A percentile compares a stretch with the other conserved stretches of the same genome.
Conservation (phyloP, 108 stramenopile genomes). For the Pseudonitzschia delicatissima region DNA sequence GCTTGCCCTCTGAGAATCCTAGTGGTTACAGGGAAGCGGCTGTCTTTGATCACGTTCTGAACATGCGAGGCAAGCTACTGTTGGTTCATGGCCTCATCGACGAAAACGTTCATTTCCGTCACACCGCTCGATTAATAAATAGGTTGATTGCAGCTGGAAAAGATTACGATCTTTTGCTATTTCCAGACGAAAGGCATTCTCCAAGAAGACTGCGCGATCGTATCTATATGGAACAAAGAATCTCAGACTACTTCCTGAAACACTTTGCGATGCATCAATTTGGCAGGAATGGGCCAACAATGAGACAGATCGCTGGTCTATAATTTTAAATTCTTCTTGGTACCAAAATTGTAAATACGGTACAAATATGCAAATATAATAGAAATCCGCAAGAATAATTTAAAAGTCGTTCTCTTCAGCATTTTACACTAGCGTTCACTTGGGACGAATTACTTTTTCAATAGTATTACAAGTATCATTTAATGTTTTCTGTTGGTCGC, state of each 20-base stretch:
- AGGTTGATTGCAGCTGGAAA: slow-evolving; percentile 81
- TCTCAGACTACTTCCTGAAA: slow-evolving; percentile 61
- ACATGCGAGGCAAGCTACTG: slow-evolving; percentile 82
- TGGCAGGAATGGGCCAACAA: not conserved
- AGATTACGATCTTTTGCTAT: slow-evolving; percentile 88
- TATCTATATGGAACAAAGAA: slow-evolving; percentile 82
- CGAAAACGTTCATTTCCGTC: slow-evolving; percentile 96
- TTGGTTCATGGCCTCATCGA: slow-evolving; percentile 94
- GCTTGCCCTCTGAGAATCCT: slow-evolving; percentile 70
- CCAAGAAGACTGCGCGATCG: slow-evolving; percentile 84
- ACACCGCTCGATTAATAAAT: slow-evolving; percentile 89
- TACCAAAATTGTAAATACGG: not conserved
- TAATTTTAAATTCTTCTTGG: no score
- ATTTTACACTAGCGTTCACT: no score
- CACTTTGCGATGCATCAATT: slow-evolving; percentile 20
- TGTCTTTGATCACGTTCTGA: slow-evolving; percentile 72
- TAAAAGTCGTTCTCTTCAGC: no score
- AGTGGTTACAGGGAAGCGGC: slow-evolving; percentile 71
- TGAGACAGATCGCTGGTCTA: slow-evolving; percentile 34
- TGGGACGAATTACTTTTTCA: no score
- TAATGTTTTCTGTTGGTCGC: no score
- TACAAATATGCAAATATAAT: no score
- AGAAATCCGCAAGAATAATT: no score
- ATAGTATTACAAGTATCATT: no score
- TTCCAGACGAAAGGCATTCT: slow-evolving; percentile 92